Base-by-base conservation (phyloP, 2,329 filamentous ascomycete species). In the Pseudogymnoascus sp. region DNA sequence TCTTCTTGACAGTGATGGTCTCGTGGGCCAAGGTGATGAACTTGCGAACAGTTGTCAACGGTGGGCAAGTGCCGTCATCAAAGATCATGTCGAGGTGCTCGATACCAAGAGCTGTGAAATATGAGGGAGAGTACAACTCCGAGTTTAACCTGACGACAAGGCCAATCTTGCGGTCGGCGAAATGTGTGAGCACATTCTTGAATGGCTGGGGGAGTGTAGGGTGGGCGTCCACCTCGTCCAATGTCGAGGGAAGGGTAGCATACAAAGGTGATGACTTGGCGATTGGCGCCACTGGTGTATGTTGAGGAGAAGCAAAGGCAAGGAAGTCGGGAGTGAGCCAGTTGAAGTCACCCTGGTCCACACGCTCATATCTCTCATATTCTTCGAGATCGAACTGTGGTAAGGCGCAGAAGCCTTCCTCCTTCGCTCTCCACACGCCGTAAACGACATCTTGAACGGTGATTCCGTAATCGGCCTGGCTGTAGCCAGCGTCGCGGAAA, bases 51-150 rank as follows among this genome's bases (percentile, higher is more conserved):
- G 92, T 87, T 16, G 85, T 85, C 61, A 99, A 80, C 1, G 91
- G 87, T 21, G 94, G 94, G 75, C 94, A 99, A 3, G 94, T 99
- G 67, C 94, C 94, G 70, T 99, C 94, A 72, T 97, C 94, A 73
- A 99, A 99, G 72, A 99, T 97, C 94, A 99, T 99, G 77, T 99
- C 94, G 42, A 97, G 81, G 74, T 99, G 94, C 71, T 92, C 88
- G 72, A 99, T 97, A 31, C 93, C 93, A 61, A 99, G 81, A 3
- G 92, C 91, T 67, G 93, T 94, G 75, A 99, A 99, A 79, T 93
- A 97, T n/a, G 92, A 92, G 0, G 94, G 90, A 0, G 91, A 96
- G 80, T 99, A 99, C 6, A 99, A 84, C 68, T 92, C 90, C 0
- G 92, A 97, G 79, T 99, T 99, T 67, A 99, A 81, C 44, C 94